phyloP scores from a whole-genome alignment of 768 basidiomycete genomes.

The Harrya chromipes region DNA sequence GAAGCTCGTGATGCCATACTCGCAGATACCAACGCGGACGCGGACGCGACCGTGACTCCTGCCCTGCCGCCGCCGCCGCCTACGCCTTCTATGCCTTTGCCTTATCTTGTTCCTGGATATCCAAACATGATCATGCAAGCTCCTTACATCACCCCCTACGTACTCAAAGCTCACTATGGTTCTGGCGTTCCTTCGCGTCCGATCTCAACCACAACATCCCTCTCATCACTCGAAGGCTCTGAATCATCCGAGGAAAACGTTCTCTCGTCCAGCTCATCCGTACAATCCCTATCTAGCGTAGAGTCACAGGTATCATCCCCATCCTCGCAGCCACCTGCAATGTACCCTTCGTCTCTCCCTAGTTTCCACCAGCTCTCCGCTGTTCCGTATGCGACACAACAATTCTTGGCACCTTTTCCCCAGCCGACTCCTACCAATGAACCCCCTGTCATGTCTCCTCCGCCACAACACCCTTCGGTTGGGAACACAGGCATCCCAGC shows the following conservation, averaged over 20 bases:
- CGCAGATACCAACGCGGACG: background rate
- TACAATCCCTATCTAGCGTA: constrained; percentile 7
- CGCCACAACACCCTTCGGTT: constrained; percentile 2
- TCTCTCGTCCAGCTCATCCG: constrained; percentile 14
- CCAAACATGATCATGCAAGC: constrained; percentile 12
- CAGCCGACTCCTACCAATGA: constrained; percentile 1
- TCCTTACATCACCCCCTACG: constrained; percentile 24
- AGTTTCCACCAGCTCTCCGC: constrained; percentile 13
- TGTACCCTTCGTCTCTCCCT: constrained; percentile 4
- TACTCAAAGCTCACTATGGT: constrained; percentile 27
- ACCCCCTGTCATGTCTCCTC: background rate
- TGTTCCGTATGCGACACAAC: constrained; percentile 4
- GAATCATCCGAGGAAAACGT: constrained; percentile 13
- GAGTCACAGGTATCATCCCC: constrained; percentile 19
- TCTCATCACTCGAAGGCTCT: constrained; percentile 21
- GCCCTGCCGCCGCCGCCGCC: constrained; percentile 4
- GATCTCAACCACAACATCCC: constrained; percentile 49
- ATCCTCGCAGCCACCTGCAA: constrained; percentile 8
- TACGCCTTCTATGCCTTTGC: background rate
- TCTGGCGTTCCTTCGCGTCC: constrained; percentile 52
- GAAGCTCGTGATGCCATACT: constrained; percentile 21
- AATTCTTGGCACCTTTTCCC: constrained; percentile 1
- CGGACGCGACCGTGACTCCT: background rate
- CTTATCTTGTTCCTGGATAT: constrained; percentile 1
- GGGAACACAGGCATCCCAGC: background rate